Evolutionary conservation across 257 asterid species (phyloP), one percentile per base, ranked within the genome.

Genomic region (Nicotiana tomentosiformis): DNA sequence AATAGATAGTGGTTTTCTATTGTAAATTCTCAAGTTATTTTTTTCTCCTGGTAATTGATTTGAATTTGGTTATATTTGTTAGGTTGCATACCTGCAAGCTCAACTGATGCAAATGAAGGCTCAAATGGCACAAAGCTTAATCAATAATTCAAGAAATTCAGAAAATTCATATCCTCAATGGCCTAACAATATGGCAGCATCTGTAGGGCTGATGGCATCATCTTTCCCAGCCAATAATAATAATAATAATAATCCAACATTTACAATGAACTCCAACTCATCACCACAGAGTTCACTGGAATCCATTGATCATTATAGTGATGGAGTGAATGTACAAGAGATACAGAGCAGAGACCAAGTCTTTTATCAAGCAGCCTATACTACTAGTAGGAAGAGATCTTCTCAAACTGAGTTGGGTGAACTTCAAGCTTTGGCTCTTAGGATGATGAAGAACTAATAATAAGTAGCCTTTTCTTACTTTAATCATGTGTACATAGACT

Each of bases 61-160:
- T 46, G 4, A 16, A 8, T 80, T 80, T 62, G 16, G 29, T 26
- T 37, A n/a, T 29, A 5, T 62, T 74, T 49, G 49, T 23, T 35
- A 95, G 98, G 98, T 95, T 69, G 90, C 97, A 78, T 87, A 85
- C 82, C 80, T 95, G 83, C 97, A 95, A 91, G 94, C 94, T 65
- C 99, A 95, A 70, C 80, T 95, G 66, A 83, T 93, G 93, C 95
- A 93, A 87, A 89, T 85, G 78, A 95, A 90, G 83, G 87, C 91
- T 57, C 94, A 91, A 51, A 82, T 93, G 15, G 91, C 93, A 18
- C 99, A 93, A 77, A 91, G 49, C 77, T 80, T 90, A 29, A 81
- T 88, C 11, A 88, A 89, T 5, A 84, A 92, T 43, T 86, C 97
- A 76, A 87, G 90, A 82, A 88, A 57, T 18, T 74, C 68, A 17